These are phyloP conservation scores for Suillus spraguei DNA, from an alignment of 768 basidiomycete species.

Conservation along the genomic window DNA sequence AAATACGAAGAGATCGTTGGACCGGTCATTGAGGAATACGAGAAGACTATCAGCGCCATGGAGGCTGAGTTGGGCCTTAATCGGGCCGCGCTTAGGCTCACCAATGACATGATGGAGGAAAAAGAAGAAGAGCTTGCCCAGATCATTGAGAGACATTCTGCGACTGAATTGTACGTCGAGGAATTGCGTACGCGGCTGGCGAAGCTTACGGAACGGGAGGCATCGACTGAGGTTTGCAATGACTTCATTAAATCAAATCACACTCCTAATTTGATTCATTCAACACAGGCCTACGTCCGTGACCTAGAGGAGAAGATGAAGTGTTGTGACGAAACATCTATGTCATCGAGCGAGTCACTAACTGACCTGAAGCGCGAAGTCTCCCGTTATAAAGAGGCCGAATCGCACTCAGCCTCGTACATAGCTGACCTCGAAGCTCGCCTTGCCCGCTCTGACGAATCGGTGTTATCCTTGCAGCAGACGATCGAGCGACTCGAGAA, in stretches of 20 bases:
- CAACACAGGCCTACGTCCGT: slow-evolving; percentile 79
- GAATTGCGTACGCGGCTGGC: slow-evolving; percentile 80
- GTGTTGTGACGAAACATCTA: slow-evolving; percentile 75
- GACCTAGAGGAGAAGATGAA: slow-evolving; percentile 94
- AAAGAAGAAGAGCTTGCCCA: slow-evolving; percentile 79
- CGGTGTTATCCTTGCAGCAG: slow-evolving; percentile 64
- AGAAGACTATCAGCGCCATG: slow-evolving; percentile 94
- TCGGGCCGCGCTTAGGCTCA: slow-evolving; percentile 82
- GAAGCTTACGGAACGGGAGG: slow-evolving; percentile 86
- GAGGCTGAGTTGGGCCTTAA: slow-evolving; percentile 91
- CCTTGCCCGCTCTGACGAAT: slow-evolving; percentile 77
- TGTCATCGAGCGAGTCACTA: slow-evolving; percentile 77
- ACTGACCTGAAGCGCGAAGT: slow-evolving; percentile 86
- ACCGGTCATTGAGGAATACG: slow-evolving; percentile 98
- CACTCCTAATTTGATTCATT: slow-evolving; percentile 8
- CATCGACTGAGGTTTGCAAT: slow-evolving; percentile 78
- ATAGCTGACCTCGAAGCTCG: slow-evolving; percentile 86
- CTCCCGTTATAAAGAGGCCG: slow-evolving; percentile 71
- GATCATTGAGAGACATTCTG: slow-evolving; percentile 68
- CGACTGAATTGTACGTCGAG: slow-evolving; percentile 85
- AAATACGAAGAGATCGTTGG: slow-evolving; percentile 94
- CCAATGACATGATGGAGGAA: slow-evolving; percentile 92
- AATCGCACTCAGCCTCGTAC: slow-evolving; percentile 73
- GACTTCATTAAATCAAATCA: background rate
- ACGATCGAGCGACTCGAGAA: slow-evolving; percentile 77